Base-by-base conservation (phyloP, 1,284 basidiomycete species). In the Leucoagaricus sp. region DNA sequence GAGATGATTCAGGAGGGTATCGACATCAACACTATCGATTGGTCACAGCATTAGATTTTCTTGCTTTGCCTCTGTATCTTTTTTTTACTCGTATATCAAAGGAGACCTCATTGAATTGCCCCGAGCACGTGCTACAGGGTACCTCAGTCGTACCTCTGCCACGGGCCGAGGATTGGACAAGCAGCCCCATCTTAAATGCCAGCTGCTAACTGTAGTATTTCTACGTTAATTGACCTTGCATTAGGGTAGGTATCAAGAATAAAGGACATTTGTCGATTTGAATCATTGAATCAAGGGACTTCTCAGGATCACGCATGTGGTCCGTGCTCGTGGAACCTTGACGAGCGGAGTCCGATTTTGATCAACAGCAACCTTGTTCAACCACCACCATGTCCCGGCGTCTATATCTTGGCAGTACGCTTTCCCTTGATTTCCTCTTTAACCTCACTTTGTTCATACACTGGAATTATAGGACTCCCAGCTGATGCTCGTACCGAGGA, bases 1-100 rank as follows among this genome's bases (percentile, higher is more conserved):
- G 96, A 97, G 77, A 96, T 98, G 94, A 93, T 97, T 12, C 93
- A 96, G 73, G 96, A 97, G 69, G 97, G 96, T 41, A 94, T 99
- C 55, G 96, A 98, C 69, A 84, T 98, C 64, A 93, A 86, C 69
- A 81, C 87, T 21, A 97, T 99, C 69, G 84, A 97, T 70, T 98
- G 96, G 96, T 89, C 90, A 44, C 90, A 84, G 64, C 74, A 77
- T 61, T 76, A 71, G 64, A 58, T 53, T 33, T 50, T 59, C 26
- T 48, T 41, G 63, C 59, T 45, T 53, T 56, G 55, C 49, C 38
- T 25, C 21, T 48, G 15, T 60, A 53, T 61, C 25, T 60, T 54
- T 58, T 38, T 15, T 19, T 34, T 25, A 46, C 12, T 45, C 45
- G 47, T 41, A 29, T 41, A 40, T 19, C 25, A n/a, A 8, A 23